Percentiles rank a stretch among this genome's conserved stretches.
Evolutionary conservation across 2,329 filamentous ascomycete genomes (phyloP).

Genomic region (Aureobasidium zeae): DNA sequence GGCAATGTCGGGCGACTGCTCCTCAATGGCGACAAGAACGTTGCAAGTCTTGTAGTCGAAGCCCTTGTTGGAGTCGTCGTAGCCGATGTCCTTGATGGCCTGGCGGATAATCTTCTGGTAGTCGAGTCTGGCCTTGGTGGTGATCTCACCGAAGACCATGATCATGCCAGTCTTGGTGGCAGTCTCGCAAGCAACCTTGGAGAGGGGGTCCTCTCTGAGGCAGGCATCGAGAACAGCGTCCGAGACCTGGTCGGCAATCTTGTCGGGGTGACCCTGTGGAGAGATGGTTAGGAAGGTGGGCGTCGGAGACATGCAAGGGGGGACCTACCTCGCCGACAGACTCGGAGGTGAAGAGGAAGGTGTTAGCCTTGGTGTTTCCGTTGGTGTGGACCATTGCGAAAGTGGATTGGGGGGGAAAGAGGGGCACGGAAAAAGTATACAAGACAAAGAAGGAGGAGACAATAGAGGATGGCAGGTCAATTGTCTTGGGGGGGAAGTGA

Average conservation of each 20-base stretch:
- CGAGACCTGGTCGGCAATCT: conserved; percentile 72
- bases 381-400: conserved; percentile 20
- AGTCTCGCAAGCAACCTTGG: conserved; percentile 97
- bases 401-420: too few relatives aligned
- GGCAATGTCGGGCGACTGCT: conserved; percentile 97
- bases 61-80: conserved; percentile 92
- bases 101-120: conserved; percentile 96
- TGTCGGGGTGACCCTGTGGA: conserved; percentile 29
- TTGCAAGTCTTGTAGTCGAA: conserved; percentile 99
- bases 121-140: conserved; percentile 89
- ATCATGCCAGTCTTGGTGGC: conserved; percentile 99
- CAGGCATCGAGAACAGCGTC: conserved; percentile 98
- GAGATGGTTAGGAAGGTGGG: conserved; percentile 14
- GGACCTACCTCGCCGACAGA: conserved; percentile 43
- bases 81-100: conserved; percentile 96
- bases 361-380: conserved; percentile 21
- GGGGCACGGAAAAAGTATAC: conserved; percentile 8
- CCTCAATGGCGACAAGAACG: conserved; percentile 95
- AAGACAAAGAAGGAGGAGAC: conserved; percentile 12
- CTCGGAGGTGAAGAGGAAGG: conserved; percentile 41
- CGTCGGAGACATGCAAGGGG: not conserved
- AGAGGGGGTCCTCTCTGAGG: conserved; percentile 85
- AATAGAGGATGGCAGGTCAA: conserved; percentile 10
- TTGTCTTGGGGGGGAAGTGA: conserved; percentile 1
- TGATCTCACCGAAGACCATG: conserved; percentile 98